Evolutionary conservation across 768 basidiomycete species (phyloP).

Genomic region (Lanmaoa rubissima): DNA sequence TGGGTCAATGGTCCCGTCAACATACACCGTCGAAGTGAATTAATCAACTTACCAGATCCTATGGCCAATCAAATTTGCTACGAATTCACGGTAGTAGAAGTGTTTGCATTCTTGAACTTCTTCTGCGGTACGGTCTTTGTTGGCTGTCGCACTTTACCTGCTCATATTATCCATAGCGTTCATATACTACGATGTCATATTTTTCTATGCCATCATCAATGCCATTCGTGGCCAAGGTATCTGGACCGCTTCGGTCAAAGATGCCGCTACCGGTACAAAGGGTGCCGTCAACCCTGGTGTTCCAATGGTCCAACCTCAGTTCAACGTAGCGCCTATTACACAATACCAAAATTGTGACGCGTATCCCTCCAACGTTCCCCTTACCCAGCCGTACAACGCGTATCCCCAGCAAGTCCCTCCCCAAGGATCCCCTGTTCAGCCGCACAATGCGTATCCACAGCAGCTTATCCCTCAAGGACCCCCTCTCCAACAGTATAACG

Average conservation of each 20-base stretch:
- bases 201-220: slow-evolving; percentile 25
- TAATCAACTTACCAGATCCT: slow-evolving; percentile 9
- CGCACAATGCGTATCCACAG: slow-evolving; percentile 1
- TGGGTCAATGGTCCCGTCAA: background rate
- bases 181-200: slow-evolving; percentile 21
- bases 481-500: background rate
- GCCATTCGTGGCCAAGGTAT: slow-evolving; percentile 22
- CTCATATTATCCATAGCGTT: slow-evolving; percentile 17
- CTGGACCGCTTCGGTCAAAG: slow-evolving; percentile 25
- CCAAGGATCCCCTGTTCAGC: background rate
- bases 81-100: slow-evolving; percentile 22
- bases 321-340: background rate
- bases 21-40: background rate
- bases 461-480: background rate
- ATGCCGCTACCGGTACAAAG: slow-evolving; percentile 6
- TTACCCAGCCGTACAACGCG: slow-evolving; percentile 5
- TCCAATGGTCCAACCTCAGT: slow-evolving; percentile 12
- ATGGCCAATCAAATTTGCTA: slow-evolving; percentile 11
- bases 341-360: slow-evolving; percentile 5
- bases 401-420: slow-evolving; percentile 10
- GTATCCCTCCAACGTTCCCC: background rate
- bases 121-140: slow-evolving; percentile 18
- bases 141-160: background rate
- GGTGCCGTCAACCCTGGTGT: background rate
- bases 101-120: slow-evolving; percentile 23